Evolutionary conservation across 176 grass and related monocot genomes (phyloP).

Genomic region (Luzula sylvatica): DNA sequence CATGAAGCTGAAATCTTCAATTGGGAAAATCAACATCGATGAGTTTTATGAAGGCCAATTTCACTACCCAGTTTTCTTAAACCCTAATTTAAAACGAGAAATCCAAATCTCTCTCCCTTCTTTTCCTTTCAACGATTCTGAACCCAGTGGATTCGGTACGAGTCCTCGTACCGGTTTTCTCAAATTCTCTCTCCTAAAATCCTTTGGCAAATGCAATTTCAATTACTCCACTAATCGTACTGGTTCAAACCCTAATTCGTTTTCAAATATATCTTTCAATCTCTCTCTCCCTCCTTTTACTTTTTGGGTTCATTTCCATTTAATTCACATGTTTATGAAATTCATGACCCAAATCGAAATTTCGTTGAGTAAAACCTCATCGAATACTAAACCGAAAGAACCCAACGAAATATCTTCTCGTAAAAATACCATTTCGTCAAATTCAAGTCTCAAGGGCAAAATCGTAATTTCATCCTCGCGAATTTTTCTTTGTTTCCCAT

Average conservation of each 20-base stretch:
- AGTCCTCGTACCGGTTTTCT: slow-evolving; percentile 28
- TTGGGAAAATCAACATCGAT: slow-evolving; percentile 53
- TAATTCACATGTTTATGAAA: slow-evolving; percentile 53
- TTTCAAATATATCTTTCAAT: slow-evolving; percentile 43
- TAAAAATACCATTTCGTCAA: slow-evolving; percentile 22
- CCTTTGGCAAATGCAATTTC: slow-evolving; percentile 59
- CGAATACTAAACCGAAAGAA: slow-evolving; percentile 22
- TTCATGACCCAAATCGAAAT: slow-evolving; percentile 40
- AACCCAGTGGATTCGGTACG: slow-evolving; percentile 23
- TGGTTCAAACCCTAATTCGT: slow-evolving; percentile 42
- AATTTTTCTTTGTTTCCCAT: slow-evolving; percentile 74
- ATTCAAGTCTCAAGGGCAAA: slow-evolving; percentile 39
- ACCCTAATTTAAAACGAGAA: slow-evolving; percentile 46
- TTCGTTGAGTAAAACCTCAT: slow-evolving; percentile 21
- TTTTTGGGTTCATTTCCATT: slow-evolving; percentile 81
- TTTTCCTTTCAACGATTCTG: slow-evolving; percentile 33
- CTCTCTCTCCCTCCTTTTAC: slow-evolving; percentile 56
- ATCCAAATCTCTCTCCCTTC: slow-evolving; percentile 68
- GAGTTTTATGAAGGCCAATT: slow-evolving; percentile 45
- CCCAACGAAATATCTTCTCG: slow-evolving; percentile 10
- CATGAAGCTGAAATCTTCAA: slow-evolving; percentile 43
- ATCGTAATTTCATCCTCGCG: slow-evolving; percentile 45
- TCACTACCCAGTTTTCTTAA: slow-evolving; percentile 41
- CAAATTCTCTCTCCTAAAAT: slow-evolving; percentile 69
- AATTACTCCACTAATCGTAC: slow-evolving; percentile 45